Evolutionary conservation across 352 stramenopile species (phyloP), one percentile per base, ranked within the genome.

Genomic region (Globisporangium orthogonon): DNA sequence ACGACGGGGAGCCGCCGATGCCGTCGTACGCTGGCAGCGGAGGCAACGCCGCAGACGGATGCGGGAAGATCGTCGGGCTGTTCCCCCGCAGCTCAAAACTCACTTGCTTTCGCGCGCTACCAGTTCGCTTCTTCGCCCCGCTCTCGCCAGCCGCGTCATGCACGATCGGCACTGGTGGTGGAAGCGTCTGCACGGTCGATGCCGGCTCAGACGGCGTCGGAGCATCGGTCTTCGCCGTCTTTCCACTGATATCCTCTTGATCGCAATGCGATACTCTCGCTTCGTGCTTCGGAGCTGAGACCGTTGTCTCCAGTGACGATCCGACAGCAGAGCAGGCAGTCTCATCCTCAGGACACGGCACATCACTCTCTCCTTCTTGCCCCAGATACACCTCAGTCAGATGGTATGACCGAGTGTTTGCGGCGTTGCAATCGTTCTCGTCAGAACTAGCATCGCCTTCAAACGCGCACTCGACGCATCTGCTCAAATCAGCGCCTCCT

Each of bases 1-100:
- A 91, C 0, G 81, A 90, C 10, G 83, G 83, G 7, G 83, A 93
- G 11, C 81, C 83, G 37, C 81, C 81, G 54, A 90, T 77, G 1
- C 81, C 83, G 61, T 93, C 81, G 60, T 93, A 91, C 6, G 81
- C 81, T 74, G 83, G 83, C 11, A 93, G 56, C 14, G 81, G 81
- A n/a, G 81, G 78, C 9, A 93, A 60, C 15, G 79, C 61, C 3
- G 60, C 62, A 1, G 72, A 62, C 17, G 72, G 44, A 31, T 67
- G 63, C 7, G 60, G 61, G n/a, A 61, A 70, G 28, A 50, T 35
- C 9, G 62, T 62, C 30, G 54, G 46, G 5, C 52, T 57, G 9
- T 58, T 48, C 7, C 52, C 58, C 6, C 37, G 45, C 45, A 64
- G 52, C 39, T 53, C 58, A 55, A 66, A 66, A 7, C 39, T 63